Percentiles rank a stretch among this genome's conserved stretches.
Conservation (phyloP, 192 early-diverging fungal species). For the Gryganskiella cystojenkinii region DNA sequence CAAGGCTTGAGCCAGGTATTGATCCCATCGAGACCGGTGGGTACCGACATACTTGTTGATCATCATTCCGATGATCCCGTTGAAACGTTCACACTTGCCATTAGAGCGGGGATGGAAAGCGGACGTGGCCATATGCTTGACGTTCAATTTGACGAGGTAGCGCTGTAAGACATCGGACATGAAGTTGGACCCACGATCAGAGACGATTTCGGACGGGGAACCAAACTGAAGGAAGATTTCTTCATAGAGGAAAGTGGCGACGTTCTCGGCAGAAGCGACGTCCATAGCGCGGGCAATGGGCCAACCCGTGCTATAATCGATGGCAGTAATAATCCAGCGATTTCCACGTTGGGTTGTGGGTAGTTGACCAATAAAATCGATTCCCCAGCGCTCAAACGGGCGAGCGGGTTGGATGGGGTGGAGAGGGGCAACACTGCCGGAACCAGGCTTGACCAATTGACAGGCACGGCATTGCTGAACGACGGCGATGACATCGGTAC, state of each 20-base stretch:
- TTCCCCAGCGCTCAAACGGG: neutral
- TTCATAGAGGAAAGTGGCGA: slow-evolving; percentile 36
- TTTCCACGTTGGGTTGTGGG: slow-evolving; percentile 5
- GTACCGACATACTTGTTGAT: slow-evolving; percentile 10
- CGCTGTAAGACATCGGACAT: neutral
- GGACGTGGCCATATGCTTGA: slow-evolving; percentile 14
- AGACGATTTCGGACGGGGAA: slow-evolving; percentile 23
- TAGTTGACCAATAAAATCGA: slow-evolving; percentile 5
- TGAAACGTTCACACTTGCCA: slow-evolving; percentile 18
- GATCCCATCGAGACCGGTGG: slow-evolving; percentile 16
- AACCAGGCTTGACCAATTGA: neutral
- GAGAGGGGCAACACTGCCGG: neutral
- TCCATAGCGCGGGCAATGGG: slow-evolving; percentile 23
- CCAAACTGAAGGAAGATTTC: slow-evolving; percentile 36
- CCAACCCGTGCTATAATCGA: slow-evolving; percentile 46
- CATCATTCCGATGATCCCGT: slow-evolving; percentile 8
- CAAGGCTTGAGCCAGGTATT: slow-evolving; percentile 13
- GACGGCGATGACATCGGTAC: neutral
- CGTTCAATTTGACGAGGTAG: slow-evolving; percentile 6
- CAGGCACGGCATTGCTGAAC: neutral
- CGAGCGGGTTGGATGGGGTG: neutral
- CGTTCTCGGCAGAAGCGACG: slow-evolving; percentile 12
- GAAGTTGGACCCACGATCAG: slow-evolving; percentile 25
- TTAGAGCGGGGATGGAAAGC: slow-evolving; percentile 23
- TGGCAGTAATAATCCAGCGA: slow-evolving; percentile 25